phyloP scores from a whole-genome alignment of 2,329 filamentous ascomycete genomes.

The Apiospora pterosperma region DNA sequence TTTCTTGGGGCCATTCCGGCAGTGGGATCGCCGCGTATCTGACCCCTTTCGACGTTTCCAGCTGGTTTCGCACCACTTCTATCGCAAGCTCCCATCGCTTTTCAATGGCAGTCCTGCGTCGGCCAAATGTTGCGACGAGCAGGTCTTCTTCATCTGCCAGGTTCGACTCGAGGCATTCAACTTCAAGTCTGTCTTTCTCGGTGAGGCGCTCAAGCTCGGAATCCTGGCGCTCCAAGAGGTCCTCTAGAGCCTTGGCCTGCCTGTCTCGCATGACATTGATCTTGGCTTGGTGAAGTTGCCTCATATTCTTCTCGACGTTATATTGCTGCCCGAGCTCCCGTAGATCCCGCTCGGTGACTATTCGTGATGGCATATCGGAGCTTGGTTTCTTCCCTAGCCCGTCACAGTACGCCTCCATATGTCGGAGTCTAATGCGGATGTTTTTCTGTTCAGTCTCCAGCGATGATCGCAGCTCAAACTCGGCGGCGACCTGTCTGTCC shows the following conservation, averaged over 20 bases:
- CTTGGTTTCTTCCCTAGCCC: slow-evolving; percentile 41
- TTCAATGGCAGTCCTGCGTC: slow-evolving; percentile 41
- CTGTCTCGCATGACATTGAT: slow-evolving; percentile 65
- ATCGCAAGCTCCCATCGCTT: slow-evolving; percentile 51
- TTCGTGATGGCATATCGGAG: slow-evolving; percentile 41
- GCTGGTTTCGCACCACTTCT: slow-evolving; percentile 50
- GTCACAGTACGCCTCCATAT: slow-evolving; percentile 66
- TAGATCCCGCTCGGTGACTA: slow-evolving; percentile 58
- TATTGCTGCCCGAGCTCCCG: slow-evolving; percentile 60
- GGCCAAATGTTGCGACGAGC: slow-evolving; percentile 40
- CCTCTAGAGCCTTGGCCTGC: slow-evolving; percentile 59
- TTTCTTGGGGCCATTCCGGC: slow-evolving; percentile 39
- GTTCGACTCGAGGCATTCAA: slow-evolving; percentile 43
- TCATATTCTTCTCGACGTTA: slow-evolving; percentile 56
- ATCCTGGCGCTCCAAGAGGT: slow-evolving; percentile 53
- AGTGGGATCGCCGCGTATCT: slow-evolving; percentile 37
- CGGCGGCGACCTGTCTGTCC: slow-evolving; percentile 58
- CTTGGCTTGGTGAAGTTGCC: slow-evolving; percentile 54
- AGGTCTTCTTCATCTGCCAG: slow-evolving; percentile 49
- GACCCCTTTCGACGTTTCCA: slow-evolving; percentile 42
- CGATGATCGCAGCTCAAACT: slow-evolving; percentile 54
- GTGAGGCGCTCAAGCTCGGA: slow-evolving; percentile 45
- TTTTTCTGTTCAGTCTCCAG: slow-evolving; percentile 56
- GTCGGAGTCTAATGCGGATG: slow-evolving; percentile 54
- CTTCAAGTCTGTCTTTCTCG: slow-evolving; percentile 43